Conservation (phyloP, 2,329 filamentous ascomycete genomes). For the Gnomoniopsis smithogilvyi region DNA sequence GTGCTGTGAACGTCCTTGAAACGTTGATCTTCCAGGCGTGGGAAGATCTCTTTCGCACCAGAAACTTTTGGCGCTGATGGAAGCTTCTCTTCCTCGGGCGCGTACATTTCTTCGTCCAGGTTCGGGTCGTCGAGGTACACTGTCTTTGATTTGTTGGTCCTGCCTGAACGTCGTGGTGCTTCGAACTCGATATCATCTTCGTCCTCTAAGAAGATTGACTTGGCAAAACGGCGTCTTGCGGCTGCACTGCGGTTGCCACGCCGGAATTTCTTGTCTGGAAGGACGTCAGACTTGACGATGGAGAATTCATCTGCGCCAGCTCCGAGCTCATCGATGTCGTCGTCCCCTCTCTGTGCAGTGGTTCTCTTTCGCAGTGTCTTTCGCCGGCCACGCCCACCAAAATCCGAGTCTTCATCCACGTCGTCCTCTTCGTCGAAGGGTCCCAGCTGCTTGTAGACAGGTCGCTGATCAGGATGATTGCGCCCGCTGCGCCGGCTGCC, state of each 20-base stretch:
- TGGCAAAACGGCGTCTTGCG: constrained; percentile 17
- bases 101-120: constrained; percentile 56
- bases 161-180: constrained; percentile 44
- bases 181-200: constrained; percentile 47
- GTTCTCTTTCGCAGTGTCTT: constrained; percentile 1
- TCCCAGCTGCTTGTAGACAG: not conserved
- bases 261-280: constrained; percentile 16
- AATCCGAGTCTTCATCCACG: not conserved
- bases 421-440: not conserved
- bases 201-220: constrained; percentile 32
- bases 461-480: not conserved
- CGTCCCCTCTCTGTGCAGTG: not conserved
- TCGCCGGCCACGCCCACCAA: not conserved
- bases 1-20: constrained; percentile 71
- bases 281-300: constrained; percentile 27
- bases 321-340: constrained; percentile 17
- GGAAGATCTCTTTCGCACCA: constrained; percentile 73
- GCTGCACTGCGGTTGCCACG: constrained; percentile 17
- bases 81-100: constrained; percentile 41
- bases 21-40: constrained; percentile 55
- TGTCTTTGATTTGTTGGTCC: constrained; percentile 41
- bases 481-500: constrained; percentile 4
- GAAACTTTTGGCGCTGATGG: constrained; percentile 50
- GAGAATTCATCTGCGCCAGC: constrained; percentile 15
- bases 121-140: constrained; percentile 53